Evolutionary conservation across 768 basidiomycete genomes (phyloP), one percentile per base, ranked within the genome.

Genomic region (Tylopilus rubrobrunneus): DNA sequence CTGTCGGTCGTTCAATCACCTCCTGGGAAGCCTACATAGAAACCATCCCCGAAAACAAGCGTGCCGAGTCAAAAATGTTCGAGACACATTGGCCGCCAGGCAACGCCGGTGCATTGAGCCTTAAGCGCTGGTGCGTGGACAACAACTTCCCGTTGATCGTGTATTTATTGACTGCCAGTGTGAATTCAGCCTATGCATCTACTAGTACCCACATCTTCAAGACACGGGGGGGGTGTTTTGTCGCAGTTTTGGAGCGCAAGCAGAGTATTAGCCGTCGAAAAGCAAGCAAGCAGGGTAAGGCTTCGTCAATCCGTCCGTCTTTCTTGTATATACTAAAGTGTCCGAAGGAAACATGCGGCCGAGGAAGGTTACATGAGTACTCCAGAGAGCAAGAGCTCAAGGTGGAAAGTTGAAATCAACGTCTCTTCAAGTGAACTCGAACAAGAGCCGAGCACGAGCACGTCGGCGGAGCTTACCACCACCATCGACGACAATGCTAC

Each of bases 81-180:
- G 76, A 76, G 59, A 84, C 88, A 0, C 84, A 92, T 56, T 98
- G 91, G 88, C 91, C 96, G 2, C 86, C 87, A 1, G 72, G 69
- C 3, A 85, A 92, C 57, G 82, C 74, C 2, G 76, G 77, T 27
- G 70, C 72, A 25, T 68, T 91, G 29, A 74, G 85, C 48, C 72
- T 98, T 25, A 75, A 85, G 8, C 80, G 86, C 58, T 92, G 92
- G 95, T 92, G 51, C 44, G 79, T 62, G 10, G 23, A 55, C 47
- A 28, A 7, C 7, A 27, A n/a, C 27, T 8, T 19, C 19, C 19
- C 3, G 12, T 25, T 3, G 31, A 46, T 25, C 7, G 25, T 23
- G 19, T 15, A 6, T 31, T 15, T 21, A 21, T 23, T 55, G 39
- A 66, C 21, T 42, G 19, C 19, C 19, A 19, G 19, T 19, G 11